phyloP scores from a whole-genome alignment of 2,329 filamentous ascomycete species.

The Verticillium isaacii region DNA sequence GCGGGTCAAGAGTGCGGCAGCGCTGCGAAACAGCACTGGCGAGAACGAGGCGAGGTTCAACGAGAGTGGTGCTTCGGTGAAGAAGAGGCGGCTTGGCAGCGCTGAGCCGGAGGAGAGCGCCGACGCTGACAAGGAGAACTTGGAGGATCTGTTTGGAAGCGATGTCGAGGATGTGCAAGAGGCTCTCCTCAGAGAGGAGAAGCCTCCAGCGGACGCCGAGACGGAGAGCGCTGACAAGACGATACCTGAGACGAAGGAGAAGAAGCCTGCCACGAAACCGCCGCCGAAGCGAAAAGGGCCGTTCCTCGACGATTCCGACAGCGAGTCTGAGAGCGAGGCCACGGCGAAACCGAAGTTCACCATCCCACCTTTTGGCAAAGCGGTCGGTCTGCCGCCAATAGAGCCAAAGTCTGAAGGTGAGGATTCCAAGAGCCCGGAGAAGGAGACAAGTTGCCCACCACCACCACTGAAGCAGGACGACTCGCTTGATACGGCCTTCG shows the following conservation, averaged over 20 bases:
- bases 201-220: not conserved
- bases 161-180: not conserved
- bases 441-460: slow-evolving; percentile 10
- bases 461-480: slow-evolving; percentile 22
- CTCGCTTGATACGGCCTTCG: slow-evolving; percentile 25
- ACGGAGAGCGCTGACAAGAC: not conserved
- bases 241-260: not conserved
- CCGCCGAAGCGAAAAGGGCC: slow-evolving; percentile 42
- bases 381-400: not conserved
- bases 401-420: not conserved
- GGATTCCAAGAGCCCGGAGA: slow-evolving; percentile 3
- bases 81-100: slow-evolving; percentile 36
- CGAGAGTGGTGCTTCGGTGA: slow-evolving; percentile 29
- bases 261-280: slow-evolving; percentile 7
- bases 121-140: slow-evolving; percentile 1
- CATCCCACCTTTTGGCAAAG: not conserved
- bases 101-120: slow-evolving; percentile 7
- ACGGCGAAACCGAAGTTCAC: not conserved
- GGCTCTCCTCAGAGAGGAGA: not conserved
- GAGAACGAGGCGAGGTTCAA: slow-evolving; percentile 20
- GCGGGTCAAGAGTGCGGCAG: slow-evolving; percentile 5
- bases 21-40: not conserved
- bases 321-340: slow-evolving; percentile 33
- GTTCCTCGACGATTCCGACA: slow-evolving; percentile 68
- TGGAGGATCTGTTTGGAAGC: not conserved